Percentiles rank a stretch among this genome's conserved stretches.
phyloP scores from a whole-genome alignment of 768 basidiomycete genomes.

The Rhodotorula diobovata region DNA sequence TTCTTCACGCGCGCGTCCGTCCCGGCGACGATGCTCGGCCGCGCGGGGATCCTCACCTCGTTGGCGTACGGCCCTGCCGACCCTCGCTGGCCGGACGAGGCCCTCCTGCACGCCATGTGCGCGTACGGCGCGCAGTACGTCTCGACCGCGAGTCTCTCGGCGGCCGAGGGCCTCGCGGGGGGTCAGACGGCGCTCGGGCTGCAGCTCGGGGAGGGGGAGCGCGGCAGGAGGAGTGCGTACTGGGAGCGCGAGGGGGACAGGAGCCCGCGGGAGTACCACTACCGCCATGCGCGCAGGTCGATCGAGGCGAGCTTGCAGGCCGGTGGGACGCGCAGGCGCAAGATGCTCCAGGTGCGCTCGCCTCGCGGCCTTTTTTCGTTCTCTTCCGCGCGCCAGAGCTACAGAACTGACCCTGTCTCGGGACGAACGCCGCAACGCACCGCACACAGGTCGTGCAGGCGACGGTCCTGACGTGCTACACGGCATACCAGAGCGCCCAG shows the following conservation, averaged over 20 bases:
- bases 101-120: slow-evolving; percentile 34
- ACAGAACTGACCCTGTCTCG: too few relatives aligned
- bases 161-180: not conserved
- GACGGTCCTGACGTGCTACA: slow-evolving; percentile 19
- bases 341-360: slow-evolving; percentile 27
- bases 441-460: slow-evolving; percentile 27
- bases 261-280: slow-evolving; percentile 24
- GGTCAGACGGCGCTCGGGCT: not conserved
- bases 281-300: not conserved
- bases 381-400: not conserved
- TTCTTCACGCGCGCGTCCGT: slow-evolving; percentile 33
- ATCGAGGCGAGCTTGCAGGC: not conserved
- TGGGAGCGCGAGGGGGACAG: not conserved
- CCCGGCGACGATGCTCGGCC: slow-evolving; percentile 15
- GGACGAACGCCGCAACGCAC: too few relatives aligned
- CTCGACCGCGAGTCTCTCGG: slow-evolving; percentile 9
- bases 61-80: slow-evolving; percentile 16
- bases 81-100: slow-evolving; percentile 24
- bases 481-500: slow-evolving; percentile 19
- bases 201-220: not conserved
- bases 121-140: slow-evolving; percentile 22
- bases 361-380: too few relatives aligned
- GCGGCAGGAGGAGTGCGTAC: not conserved
- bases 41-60: not conserved
- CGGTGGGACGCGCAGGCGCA: not conserved